Conservation (phyloP, 2,329 filamentous ascomycete genomes). For the Pseudopyrenochaeta lycopersici region DNA sequence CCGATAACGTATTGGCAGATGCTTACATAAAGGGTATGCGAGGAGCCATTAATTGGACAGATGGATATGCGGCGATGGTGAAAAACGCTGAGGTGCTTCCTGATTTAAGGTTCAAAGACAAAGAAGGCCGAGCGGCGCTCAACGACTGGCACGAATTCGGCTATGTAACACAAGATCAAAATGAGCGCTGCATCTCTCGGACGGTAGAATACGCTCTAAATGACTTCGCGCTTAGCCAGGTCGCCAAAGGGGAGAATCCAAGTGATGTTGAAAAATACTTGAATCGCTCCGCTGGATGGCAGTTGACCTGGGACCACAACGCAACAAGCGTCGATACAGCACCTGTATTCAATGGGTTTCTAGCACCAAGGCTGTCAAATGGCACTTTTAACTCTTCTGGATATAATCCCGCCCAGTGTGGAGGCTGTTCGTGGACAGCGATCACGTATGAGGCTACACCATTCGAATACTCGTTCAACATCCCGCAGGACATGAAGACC, state of each 20-base stretch:
- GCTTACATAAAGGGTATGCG: slow-evolving; percentile 72
- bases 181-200: slow-evolving; percentile 50
- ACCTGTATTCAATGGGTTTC: slow-evolving; percentile 42
- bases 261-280: slow-evolving; percentile 51
- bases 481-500: slow-evolving; percentile 54
- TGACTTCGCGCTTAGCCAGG: slow-evolving; percentile 54
- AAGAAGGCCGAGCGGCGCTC: slow-evolving; percentile 54
- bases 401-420: slow-evolving; percentile 55
- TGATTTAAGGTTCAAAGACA: slow-evolving; percentile 46
- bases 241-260: slow-evolving; percentile 52
- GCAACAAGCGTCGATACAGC: slow-evolving; percentile 41
- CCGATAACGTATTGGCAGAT: slow-evolving; percentile 66
- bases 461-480: slow-evolving; percentile 56
- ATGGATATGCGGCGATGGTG: slow-evolving; percentile 74
- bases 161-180: slow-evolving; percentile 51
- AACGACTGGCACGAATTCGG: slow-evolving; percentile 55
- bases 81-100: slow-evolving; percentile 71
- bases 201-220: slow-evolving; percentile 56
- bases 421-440: slow-evolving; percentile 52
- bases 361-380: slow-evolving; percentile 48
- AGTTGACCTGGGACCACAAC: slow-evolving; percentile 51
- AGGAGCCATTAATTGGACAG: slow-evolving; percentile 71
- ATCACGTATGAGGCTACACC: slow-evolving; percentile 55
- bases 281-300: slow-evolving; percentile 52
- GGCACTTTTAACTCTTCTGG: slow-evolving; percentile 44